Base-by-base conservation (phyloP, 768 basidiomycete species). In the Pleurotus giganteus region DNA sequence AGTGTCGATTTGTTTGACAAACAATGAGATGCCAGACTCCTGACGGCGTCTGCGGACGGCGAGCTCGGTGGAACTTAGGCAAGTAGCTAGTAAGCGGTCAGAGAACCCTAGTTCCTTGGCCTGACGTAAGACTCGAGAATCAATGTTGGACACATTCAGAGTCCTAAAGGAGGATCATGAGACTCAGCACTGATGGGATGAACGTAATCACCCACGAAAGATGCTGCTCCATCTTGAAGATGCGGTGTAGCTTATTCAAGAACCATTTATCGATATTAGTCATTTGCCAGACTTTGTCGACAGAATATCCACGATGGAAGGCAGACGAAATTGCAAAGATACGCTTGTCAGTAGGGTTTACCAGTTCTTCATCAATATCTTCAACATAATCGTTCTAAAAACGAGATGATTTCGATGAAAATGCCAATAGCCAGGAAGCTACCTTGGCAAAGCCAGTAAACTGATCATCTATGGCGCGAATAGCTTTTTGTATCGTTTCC, bases 221-320 rank as follows among this genome's bases (percentile, higher is more conserved):
- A 37, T 66, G 71, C 57, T 84, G 74, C 69, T 97, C 94, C 78
- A 94, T 89, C 62, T 82, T 79, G 67, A 82, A 85, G 58, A 98
- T 89, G 61, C 91, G 79, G 66, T 89, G 78, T 31, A 99, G 83
- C 71, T 88, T 91, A 54, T 83, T 91, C 66, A 99, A 72, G 81
- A 99, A 99, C 96, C 96, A 99, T 69, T 89, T 94, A 76, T 98
- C 96, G 61, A 99, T 98, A 69, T 89, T 96, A 50, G 94, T 95
- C 89, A 98, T 92, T 68, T 94, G 85, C 86, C 94, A 94, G 63
- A 99, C 85, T 73, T 94, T 94, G 59, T 99, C 93, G 56, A 99
- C 89, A 50, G 87, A 88, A 66, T 98, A 96, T 11, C 94, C 96
- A 39, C 83, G 81, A 70, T 94, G 84, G 76, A 99, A 90, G 4